Evolutionary conservation across 1,284 basidiomycete species (phyloP), one percentile per base, ranked within the genome.

Genomic region (Rhodotorula sp.): DNA sequence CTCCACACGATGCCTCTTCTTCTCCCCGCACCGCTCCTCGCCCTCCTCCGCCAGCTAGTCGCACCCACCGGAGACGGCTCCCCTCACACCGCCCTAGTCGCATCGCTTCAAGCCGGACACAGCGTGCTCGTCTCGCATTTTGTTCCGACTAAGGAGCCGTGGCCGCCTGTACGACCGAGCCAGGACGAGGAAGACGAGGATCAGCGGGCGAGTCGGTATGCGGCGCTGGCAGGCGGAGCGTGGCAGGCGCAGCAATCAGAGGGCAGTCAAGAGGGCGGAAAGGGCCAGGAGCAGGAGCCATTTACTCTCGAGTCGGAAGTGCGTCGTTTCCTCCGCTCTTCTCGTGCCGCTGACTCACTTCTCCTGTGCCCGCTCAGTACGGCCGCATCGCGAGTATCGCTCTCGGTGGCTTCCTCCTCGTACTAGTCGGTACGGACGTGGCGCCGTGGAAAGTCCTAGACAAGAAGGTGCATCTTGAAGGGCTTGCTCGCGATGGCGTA

Each of bases 391-490:
- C 62, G 10, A 52, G 64, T 22, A 29, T 59, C 11, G 39, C 32
- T 0, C 47, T 66, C 7, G 70, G 70, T 11, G 29, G 47, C 46
- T 72, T 74, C 59, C 61, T 74, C 30, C 68, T 74, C 58, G 59
- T 72, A 39, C 68, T 74, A 51, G 66, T 70, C 29, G 73, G 68
- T 2, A 64, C 58, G 2, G 30, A 64, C 2, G 64, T 70, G 8
- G 65, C 66, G 2, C 73, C 73, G 4, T 74, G 73, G 73, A 63
- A 72, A 24, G 73, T 74, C 9, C 60, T 74, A 7, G 71, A 72
- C 27, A 72, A 68, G n/a, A 74, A 74, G 64, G 73, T 74, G 29
- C 34, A 36, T 29, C 58, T 19, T 17, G 39, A 44, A 44, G 39
- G 39, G 19, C 39, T 44, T 44, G 7, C 39, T 44, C 11, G 39